Base-by-base conservation (phyloP, 495 filamentous ascomycete species). In the Glarea lozoyensis region DNA sequence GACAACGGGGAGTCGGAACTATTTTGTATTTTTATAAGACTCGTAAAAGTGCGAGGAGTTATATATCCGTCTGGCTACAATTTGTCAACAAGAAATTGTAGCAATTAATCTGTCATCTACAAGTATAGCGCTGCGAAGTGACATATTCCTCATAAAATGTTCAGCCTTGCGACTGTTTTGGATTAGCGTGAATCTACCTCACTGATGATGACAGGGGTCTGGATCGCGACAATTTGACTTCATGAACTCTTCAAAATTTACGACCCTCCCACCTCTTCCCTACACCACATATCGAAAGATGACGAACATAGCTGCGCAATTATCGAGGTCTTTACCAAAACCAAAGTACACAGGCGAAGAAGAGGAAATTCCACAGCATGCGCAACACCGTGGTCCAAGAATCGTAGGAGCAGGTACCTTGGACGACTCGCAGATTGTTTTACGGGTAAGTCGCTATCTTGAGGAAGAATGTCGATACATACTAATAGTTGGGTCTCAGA, bases 261-360 rank as follows among this genome's bases (percentile, higher is more conserved):
- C 13, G n/a, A 19, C 10, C 10, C 36, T 29, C 10, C 29, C 22
- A 21, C 29, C 19, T 38, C 45, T 27, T 29, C 16, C 18, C 6
- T 12, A 15, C 4, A 41, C 32, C 30, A 43, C 46, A 47, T 36
- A n/a, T 21, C 37, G 12, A n/a, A 56, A 33, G 45, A 88, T 88
- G 82, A 62, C 79, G 40, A 82, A 76, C 31, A 72, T 90, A 57
- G 76, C 82, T 38, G 73, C 81, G 16, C 83, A 86, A 22, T 78
- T 98, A 22, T 75, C 88, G 19, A 81, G 81, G 59, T 78, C 83
- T 32, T 73, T 98, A 11, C 92, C 92, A 0, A 90, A 88, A 47
- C 93, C 92, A 12, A 88, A 86, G 60, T 89, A 95, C 58, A 80
- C 73, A 12, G 85, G 83, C 38, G 86, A 93, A 56, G 76, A 88